A percentile compares a stretch with the other conserved stretches of the same genome.
Conservation (phyloP, 2,329 filamentous ascomycete genomes). For the Colletotrichum truncatum region DNA sequence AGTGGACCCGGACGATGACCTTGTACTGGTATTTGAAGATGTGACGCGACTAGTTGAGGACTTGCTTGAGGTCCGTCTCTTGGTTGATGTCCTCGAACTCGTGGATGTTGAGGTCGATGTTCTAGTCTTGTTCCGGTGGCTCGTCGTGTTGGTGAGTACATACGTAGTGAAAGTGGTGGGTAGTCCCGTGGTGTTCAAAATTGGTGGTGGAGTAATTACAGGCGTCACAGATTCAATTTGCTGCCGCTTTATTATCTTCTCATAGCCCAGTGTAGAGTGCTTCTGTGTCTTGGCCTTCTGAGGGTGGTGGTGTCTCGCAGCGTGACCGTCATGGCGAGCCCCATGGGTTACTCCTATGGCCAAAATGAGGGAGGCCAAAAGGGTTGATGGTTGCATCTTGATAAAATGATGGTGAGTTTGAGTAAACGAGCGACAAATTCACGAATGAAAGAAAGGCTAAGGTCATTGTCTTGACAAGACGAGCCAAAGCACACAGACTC, state of each 20-base stretch:
- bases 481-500: too few species aligned
- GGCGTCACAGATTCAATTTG: neutral
- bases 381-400: neutral
- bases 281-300: neutral
- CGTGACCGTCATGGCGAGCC: neutral
- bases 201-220: neutral
- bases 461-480: fast-evolving
- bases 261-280: neutral
- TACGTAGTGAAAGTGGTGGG: constrained; percentile 1
- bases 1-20: neutral
- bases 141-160: neutral
- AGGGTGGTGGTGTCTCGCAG: constrained; percentile 4
- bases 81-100: neutral
- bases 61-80: neutral
- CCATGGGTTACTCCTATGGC: neutral
- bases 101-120: neutral
- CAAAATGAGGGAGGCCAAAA: neutral
- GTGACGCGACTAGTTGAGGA: neutral
- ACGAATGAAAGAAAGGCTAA: neutral
- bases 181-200: neutral
- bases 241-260: neutral
- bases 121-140: neutral
- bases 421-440: neutral
- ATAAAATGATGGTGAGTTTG: neutral
- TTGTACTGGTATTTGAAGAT: neutral